Evolutionary conservation across 768 basidiomycete species (phyloP).

Genomic region (Suillus ampliporus): DNA sequence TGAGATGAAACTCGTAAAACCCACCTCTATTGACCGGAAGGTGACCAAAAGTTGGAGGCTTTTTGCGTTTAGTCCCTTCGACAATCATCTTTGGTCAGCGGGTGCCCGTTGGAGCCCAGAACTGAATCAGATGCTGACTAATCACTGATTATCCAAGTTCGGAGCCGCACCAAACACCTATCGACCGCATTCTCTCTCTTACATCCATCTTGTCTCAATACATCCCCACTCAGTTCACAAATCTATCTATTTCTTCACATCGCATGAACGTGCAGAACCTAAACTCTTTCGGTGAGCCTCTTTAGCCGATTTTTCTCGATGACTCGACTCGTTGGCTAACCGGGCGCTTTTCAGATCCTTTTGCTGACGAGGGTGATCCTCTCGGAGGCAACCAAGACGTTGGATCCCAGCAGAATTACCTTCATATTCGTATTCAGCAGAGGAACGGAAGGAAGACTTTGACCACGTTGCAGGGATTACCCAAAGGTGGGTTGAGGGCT

Average conservation of each 20-base stretch:
- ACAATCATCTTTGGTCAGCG: constrained; percentile 10
- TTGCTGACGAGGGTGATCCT: constrained; percentile 92
- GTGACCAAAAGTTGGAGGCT: constrained; percentile 75
- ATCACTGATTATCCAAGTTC: constrained; percentile 30
- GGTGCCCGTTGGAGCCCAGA: constrained; percentile 30
- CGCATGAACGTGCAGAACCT: constrained; percentile 97
- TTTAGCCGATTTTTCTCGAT: constrained; percentile 13
- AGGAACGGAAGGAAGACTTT: constrained; percentile 98
- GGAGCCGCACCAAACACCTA: constrained; percentile 13
- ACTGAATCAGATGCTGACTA: constrained; percentile 14
- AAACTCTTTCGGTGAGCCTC: constrained; percentile 68
- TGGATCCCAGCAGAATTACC: constrained; percentile 81
- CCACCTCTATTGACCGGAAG: constrained; percentile 67
- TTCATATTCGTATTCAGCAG: constrained; percentile 98
- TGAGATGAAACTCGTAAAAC: constrained; percentile 16
- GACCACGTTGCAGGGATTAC: constrained; percentile 96
- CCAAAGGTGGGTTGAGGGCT: constrained; percentile 65
- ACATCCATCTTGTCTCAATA: constrained; percentile 38
- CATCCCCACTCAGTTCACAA: constrained; percentile 53
- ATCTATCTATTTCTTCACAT: constrained; percentile 53
- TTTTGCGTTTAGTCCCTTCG: constrained; percentile 41
- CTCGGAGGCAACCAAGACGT: constrained; percentile 77
- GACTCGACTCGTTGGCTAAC: constrained; percentile 18
- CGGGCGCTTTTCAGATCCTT: constrained; percentile 73
- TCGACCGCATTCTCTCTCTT: constrained; percentile 23